Base-by-base conservation (phyloP, 1,284 basidiomycete species). In the Fomitiporia mediterranea region DNA sequence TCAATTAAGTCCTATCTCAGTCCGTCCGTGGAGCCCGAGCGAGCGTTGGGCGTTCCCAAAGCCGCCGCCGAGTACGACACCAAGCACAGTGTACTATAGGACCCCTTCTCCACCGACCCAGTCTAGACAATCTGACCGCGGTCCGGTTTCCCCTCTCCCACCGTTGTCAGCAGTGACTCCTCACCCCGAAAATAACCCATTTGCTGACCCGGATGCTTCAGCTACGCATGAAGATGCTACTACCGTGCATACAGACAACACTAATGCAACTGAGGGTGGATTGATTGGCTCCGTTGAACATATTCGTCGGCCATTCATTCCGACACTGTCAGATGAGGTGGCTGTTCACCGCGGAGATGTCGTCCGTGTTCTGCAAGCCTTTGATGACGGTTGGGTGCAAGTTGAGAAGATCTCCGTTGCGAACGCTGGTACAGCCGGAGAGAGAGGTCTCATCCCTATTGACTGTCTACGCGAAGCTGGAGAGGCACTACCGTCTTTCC, bases 341-440 rank as follows among this genome's bases (percentile, higher is more conserved):
- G 61, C 67, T 0, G 83, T 86, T 0, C 42, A 27, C 0, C 70
- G 71, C 0, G 79, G 77, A 3, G 84, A 88, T 47, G 61, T 63
- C 11, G 79, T 88, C 15, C 75, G 69, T 60, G 67, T 88, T 37
- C 8, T 84, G 17, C 70, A 71, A 47, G 64, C 76, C 11, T 89
- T 80, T 65, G 81, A 85, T 60, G 86, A 88, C 64, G 86, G 85
- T 0, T 89, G 86, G 86, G 74, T 74, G 1, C 63, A 76, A 55
- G 75, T 82, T 15, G 78, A 81, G 65, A 78, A 74, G 61, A 60
- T 74, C 40, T 46, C 44, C 6, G n/a, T 3, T 7, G 21, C 42
- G 2, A 39, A 23, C 19, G 13, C 5, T 5, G 30, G 7, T 1
- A 3, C 27, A 5, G 61, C 75, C 40, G 61, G 62, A 30, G 40